These are phyloP conservation scores for Candida mesenterica DNA, from an alignment of 1,139 yeast genomes.

Conservation along the genomic window DNA sequence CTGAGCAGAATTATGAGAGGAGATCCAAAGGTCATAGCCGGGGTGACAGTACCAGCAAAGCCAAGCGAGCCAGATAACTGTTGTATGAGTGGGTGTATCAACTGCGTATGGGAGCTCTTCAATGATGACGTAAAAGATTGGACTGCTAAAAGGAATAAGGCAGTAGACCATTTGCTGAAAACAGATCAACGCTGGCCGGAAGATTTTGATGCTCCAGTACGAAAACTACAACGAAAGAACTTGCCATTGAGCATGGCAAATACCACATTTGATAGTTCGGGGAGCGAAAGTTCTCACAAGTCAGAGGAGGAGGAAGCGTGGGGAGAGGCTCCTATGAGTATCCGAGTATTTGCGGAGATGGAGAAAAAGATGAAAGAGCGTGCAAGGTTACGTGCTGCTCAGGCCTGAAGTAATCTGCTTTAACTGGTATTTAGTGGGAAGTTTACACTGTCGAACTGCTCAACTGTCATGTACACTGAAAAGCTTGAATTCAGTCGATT, in stretches of 20 bases:
- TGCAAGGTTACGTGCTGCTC: background rate
- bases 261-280: conserved; percentile 12
- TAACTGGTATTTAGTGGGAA: background rate
- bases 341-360: conserved; percentile 79
- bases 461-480: too few species aligned
- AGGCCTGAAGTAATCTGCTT: background rate
- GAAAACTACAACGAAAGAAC: conserved; percentile 30
- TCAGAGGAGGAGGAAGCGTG: conserved; percentile 43
- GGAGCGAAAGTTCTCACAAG: conserved; percentile 5
- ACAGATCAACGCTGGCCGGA: conserved; percentile 73
- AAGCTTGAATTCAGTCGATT: too few species aligned
- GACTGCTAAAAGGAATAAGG: conserved; percentile 58
- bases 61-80: conserved; percentile 94
- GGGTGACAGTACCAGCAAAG: conserved; percentile 70
- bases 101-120: conserved; percentile 94
- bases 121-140: conserved; percentile 86
- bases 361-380: conserved; percentile 60
- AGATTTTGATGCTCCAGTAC: conserved; percentile 70
- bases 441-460: background rate
- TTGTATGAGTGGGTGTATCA: conserved; percentile 95
- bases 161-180: conserved; percentile 53
- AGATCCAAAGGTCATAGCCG: conserved; percentile 54
- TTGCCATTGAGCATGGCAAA: conserved; percentile 28
- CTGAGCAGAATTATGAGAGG: conserved; percentile 50
- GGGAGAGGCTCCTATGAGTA: conserved; percentile 72